Base-by-base conservation (phyloP, 495 filamentous ascomycete species). In the Lophiostoma macrostomum region DNA sequence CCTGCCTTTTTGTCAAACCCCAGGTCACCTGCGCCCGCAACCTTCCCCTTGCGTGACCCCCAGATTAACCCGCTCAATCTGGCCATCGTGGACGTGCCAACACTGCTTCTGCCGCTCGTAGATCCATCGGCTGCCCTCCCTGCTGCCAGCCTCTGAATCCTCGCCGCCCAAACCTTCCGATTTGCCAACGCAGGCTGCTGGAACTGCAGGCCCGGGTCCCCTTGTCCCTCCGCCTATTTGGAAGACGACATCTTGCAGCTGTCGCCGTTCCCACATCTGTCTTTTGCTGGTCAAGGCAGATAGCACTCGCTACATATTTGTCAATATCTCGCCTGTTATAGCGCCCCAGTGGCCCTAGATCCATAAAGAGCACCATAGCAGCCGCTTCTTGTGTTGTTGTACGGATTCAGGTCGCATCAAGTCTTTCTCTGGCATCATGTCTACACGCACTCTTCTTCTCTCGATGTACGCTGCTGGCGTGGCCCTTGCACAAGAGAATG, bases 281-380 rank as follows among this genome's bases (percentile, higher is more conserved):
- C 50, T 60, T 43, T 61, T 61, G 58, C 58, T 61, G 58, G 58
- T 42, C 58, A 61, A 61, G 58, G 52, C 58, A 56, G 58, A 51
- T 56, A 51, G 37, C 24, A 16, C 45, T 49, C 37, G 29, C 42
- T 50, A 60, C 50, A 54, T 60, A 54, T 54, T 53, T 54, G 56
- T 54, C 50, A 58, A 58, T 29, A 38, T 40, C 23, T 43, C 50
- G 25, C 46, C 54, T 50, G 28, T 18, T 48, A 29, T 18, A 34
- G 53, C 25, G 44, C 30, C 28, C 28, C 45, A 3, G 5, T 35
- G 18, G 48, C 36, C 56, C 49, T 54, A 28, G 58, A 43, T 39
- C 46, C 58, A 44, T 55, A 53, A 55, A 51, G 45, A 42, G 41
- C 32, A 41, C 47, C 45, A 20, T 43, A 29, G 40, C 58, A 34